Evolutionary conservation across 805 yeast genomes (phyloP).

Genomic region (Aciculoconidium aculeatum): DNA sequence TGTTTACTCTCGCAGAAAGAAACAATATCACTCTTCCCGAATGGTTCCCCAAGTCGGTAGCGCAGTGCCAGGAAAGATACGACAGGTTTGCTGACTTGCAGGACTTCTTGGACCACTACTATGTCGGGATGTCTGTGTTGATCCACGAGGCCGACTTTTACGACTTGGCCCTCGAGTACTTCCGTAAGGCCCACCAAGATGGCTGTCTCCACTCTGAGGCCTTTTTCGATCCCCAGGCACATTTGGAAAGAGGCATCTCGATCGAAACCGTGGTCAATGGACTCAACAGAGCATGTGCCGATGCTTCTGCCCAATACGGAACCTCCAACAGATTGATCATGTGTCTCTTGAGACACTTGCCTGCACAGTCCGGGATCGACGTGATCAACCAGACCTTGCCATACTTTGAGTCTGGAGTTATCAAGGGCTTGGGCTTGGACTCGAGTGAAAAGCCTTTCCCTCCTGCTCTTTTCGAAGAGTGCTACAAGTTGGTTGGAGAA

Average conservation of each 20-base stretch:
- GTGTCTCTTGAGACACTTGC: conserved; percentile 77
- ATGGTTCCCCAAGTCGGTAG: conserved; percentile 54
- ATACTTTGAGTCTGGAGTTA: conserved; percentile 38
- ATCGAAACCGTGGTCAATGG: conserved; percentile 61
- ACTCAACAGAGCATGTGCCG: conserved; percentile 59
- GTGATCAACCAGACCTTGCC: conserved; percentile 50
- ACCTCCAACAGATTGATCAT: conserved; percentile 68
- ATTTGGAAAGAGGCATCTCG: conserved; percentile 58
- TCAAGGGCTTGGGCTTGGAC: conserved; percentile 78
- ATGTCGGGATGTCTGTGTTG: conserved; percentile 76
- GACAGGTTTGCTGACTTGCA: conserved; percentile 60
- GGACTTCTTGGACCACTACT: conserved; percentile 74
- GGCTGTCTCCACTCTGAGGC: conserved; percentile 69
- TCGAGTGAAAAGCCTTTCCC: conserved; percentile 77
- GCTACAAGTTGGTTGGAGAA: conserved; percentile 46
- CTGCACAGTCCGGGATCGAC: conserved; percentile 50
- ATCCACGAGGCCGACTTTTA: conserved; percentile 65
- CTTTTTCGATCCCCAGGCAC: conserved; percentile 84
- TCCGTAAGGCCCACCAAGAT: conserved; percentile 50
- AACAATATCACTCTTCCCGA: conserved; percentile 57
- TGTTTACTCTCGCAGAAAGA: conserved; percentile 64
- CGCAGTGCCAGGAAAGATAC: conserved; percentile 47
- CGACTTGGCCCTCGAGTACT: conserved; percentile 72
- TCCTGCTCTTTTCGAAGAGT: conserved; percentile 60
- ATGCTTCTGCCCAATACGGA: conserved; percentile 54